Base-by-base conservation (phyloP, 441 rosid species). In the Raphanus hybrid region DNA sequence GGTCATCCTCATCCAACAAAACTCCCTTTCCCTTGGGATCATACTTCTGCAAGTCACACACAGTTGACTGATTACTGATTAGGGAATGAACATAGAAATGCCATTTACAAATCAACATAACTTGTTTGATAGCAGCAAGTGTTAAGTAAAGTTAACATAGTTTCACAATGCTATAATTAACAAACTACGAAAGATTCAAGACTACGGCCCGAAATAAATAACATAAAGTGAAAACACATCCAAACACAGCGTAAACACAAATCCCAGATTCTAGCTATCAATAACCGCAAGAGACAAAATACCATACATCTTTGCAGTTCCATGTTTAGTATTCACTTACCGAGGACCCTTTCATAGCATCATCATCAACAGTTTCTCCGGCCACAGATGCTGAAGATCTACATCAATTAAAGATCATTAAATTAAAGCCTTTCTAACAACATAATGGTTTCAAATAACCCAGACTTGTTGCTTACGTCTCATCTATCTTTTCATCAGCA, bases 301-400 rank as follows among this genome's bases (percentile, higher is more conserved):
- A n/a, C n/a, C n/a, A n/a, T n/a, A n/a, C n/a, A n/a, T n/a, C n/a
- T n/a, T n/a, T n/a, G n/a, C n/a, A n/a, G n/a, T n/a, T n/a, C n/a
- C n/a, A 34, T 45, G 63, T n/a, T 32, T 45, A 23, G 23, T 54
- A 14, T 16, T 18, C 9, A 78, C 84, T 71, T 79, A 89, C 98
- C 76, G 81, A 75, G 75, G 83, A 89, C 70, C 78, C 93, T 77
- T 81, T 80, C 10, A 81, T 85, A 55, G 68, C 84, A 55, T 35
- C 73, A 68, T 64, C 84, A 61, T 16, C 67, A 69, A 70, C 81
- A 76, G 79, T 81, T 50, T 83, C 87, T n/a, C 74, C 88, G 1
- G 74, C 80, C 78, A 82, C 50, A 57, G 89, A 83, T 45, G 94
- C 87, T 70, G 86, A 83, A 81, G 86, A 76, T 88, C 98, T 92